phyloP scores from a whole-genome alignment of 2,329 filamentous ascomycete species.

The Colletotrichum viniferum region DNA sequence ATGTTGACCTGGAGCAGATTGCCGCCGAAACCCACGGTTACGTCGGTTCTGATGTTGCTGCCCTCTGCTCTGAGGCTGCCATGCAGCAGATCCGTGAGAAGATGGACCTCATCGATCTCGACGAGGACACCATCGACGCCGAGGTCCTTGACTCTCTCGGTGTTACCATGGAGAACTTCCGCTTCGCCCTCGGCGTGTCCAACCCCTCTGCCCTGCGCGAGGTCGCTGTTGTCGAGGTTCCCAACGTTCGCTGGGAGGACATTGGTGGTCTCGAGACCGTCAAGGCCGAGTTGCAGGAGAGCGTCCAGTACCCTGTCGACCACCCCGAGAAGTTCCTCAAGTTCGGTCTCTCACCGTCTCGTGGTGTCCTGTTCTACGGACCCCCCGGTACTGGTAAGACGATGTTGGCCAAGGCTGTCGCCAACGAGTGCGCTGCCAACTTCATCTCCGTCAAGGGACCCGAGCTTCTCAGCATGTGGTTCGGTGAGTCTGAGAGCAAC shows the following conservation, averaged over 20 bases:
- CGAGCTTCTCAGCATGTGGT: constrained; percentile 99
- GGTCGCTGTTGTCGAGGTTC: constrained; percentile 98
- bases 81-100: constrained; percentile 99
- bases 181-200: constrained; percentile 95
- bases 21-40: constrained; percentile 98
- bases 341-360: constrained; percentile 96
- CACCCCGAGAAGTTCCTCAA: constrained; percentile 99
- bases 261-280: constrained; percentile 98
- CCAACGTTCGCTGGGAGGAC: constrained; percentile 99
- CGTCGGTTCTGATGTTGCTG: constrained; percentile 97
- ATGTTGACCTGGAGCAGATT: constrained; percentile 96
- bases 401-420: constrained; percentile 97
- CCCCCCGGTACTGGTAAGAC: constrained; percentile 99
- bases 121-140: constrained; percentile 98
- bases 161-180: constrained; percentile 99
- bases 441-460: constrained; percentile 99
- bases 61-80: constrained; percentile 96
- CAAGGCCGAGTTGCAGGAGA: constrained; percentile 99
- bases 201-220: constrained; percentile 99
- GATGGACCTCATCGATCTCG: constrained; percentile 99
- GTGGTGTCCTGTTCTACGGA: constrained; percentile 98
- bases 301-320: constrained; percentile 98
- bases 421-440: constrained; percentile 99
- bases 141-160: constrained; percentile 98
- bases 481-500: constrained; percentile 99